Percentiles rank a stretch among this genome's conserved stretches.
These are phyloP conservation scores for Tolypocladium endophyticum DNA, from an alignment of 2,329 filamentous ascomycete genomes.

Conservation along the genomic window DNA sequence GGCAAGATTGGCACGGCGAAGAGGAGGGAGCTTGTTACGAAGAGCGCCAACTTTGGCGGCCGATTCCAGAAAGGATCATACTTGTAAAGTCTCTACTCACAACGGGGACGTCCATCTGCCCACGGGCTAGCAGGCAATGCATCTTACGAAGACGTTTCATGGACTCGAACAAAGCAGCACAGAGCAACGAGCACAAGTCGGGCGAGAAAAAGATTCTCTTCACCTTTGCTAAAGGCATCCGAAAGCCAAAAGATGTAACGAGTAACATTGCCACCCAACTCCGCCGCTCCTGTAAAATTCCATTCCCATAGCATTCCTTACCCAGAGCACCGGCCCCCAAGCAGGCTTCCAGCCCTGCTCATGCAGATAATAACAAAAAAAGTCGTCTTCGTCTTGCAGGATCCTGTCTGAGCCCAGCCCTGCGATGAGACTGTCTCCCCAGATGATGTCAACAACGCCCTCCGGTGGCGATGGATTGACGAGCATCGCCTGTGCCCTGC, in stretches of 20 bases:
- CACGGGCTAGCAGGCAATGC: neutral
- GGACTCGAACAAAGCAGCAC: neutral
- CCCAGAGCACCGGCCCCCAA: conserved; percentile 14
- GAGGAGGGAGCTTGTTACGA: conserved; percentile 66
- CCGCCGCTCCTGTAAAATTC: conserved; percentile 20
- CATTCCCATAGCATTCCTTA: conserved; percentile 14
- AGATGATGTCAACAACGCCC: neutral
- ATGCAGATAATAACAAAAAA: neutral
- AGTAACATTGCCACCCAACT: conserved; percentile 18
- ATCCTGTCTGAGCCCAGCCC: neutral
- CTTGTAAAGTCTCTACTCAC: conserved; percentile 24
- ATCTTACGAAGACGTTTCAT: neutral
- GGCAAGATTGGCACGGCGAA: conserved; percentile 62
- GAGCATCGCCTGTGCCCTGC: neutral
- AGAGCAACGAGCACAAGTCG: neutral
- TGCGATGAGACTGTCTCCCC: neutral
- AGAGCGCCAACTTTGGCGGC: conserved; percentile 70
- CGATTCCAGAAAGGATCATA: conserved; percentile 70
- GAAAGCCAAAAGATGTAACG: conserved; percentile 14
- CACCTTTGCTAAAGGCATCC: neutral
- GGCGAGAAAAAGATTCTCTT: conserved; percentile 1
- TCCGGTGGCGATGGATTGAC: neutral
- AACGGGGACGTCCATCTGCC: neutral
- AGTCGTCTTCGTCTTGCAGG: neutral
- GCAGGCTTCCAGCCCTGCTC: neutral